Evolutionary conservation across 2,329 filamentous ascomycete species (phyloP).

Genomic region (Aspergillus sojae): DNA sequence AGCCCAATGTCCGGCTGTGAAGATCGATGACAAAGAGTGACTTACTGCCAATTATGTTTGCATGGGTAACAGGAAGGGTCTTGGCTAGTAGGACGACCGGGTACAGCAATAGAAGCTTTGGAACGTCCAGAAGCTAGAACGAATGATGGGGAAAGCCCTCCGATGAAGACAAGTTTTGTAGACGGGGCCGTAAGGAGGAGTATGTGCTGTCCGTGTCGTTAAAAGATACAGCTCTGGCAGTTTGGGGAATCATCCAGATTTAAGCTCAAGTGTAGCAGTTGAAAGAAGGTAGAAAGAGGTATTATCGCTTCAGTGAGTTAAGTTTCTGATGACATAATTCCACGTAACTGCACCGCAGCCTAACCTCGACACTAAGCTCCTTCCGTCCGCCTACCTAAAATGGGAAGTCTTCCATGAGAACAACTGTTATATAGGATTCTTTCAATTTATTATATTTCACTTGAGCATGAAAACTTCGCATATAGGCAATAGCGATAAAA

Average conservation of each 20-base stretch:
- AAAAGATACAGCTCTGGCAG: conserved; percentile 11
- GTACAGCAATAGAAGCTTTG: conserved; percentile 11
- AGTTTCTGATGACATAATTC: conserved; percentile 31
- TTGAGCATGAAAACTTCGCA: neutral
- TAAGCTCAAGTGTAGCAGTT: conserved; percentile 23
- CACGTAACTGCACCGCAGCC: conserved; percentile 28
- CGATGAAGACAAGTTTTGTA: neutral
- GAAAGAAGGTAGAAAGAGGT: conserved; percentile 14
- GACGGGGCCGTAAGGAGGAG: neutral
- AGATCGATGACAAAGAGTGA: conserved; percentile 24
- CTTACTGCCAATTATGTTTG: conserved; percentile 30
- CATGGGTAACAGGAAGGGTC: conserved; percentile 26
- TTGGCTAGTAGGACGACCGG: conserved; percentile 20
- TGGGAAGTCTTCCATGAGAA: too few species aligned
- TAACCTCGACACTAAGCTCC: conserved; percentile 13
- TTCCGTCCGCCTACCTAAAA: neutral
- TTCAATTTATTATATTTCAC: neutral
- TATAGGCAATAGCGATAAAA: neutral
- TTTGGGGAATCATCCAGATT: conserved; percentile 11
- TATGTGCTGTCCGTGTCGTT: conserved; percentile 13
- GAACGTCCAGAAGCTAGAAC: conserved; percentile 1
- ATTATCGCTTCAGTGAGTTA: conserved; percentile 12
- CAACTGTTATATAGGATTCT: too few species aligned
- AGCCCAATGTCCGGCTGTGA: conserved; percentile 22
- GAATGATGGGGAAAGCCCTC: neutral